Base-by-base conservation (phyloP, 2,329 filamentous ascomycete species). In the Immersiporthe knoxdaviesiana region DNA sequence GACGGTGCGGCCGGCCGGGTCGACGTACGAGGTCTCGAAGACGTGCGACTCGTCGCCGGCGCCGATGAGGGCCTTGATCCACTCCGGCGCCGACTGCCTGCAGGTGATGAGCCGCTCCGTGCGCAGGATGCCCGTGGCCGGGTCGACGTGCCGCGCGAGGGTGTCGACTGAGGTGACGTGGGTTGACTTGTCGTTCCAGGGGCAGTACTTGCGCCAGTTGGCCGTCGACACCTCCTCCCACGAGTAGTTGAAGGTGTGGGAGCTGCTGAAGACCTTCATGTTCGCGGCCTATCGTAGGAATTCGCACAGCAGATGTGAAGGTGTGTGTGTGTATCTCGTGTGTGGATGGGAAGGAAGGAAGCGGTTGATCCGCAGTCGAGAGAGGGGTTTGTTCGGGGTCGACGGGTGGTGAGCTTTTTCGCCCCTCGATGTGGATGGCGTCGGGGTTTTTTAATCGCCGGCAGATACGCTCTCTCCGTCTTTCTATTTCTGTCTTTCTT, bases 151-250 rank as follows among this genome's bases (percentile, higher is more conserved):
- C 60, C 96, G 92, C 66, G 90, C 91, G 75, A 99, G 82, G 18
- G 95, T 98, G 83, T 99, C 96, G 77, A 98, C 96, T 74, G 93
- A 94, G 74, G 97, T 90, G 74, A 99, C 96, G 81, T 99, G 96
- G 54, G 94, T 93, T n/a, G 92, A 94, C 83, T 97, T 96, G 80
- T 97, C 92, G 84, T 99, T 99, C 95, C 96, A 98, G 27, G 95
- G 95, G 77, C 93, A 97, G 83, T 99, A 99, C 81, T 99, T 99
- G 75, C 90, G 91, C 96, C 96, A 99, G 87, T 99, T 99, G 79
- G 92, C 94, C 18, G 93, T 94, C 35, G 94, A 97, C 47, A 99
- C 96, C 81, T 98, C 95, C 77, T 97, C 93, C 96, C 96, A 99
- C 60, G 95, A 97, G 86, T 99, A 99, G 84, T 97, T 88, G 83